phyloP scores from a whole-genome alignment of 768 basidiomycete species.

The Hygrocybe punicea region DNA sequence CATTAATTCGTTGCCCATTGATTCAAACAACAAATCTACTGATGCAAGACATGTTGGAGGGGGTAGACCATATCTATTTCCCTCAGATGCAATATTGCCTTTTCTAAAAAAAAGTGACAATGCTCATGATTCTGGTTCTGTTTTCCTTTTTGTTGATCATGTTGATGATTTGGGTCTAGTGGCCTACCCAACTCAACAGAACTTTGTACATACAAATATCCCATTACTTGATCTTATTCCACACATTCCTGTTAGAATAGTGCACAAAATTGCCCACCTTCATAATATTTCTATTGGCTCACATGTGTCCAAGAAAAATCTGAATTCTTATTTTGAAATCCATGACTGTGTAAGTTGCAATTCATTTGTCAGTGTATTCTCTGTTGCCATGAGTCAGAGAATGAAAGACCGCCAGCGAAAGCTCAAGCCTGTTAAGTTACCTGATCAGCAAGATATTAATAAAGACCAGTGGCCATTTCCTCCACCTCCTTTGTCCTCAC shows the following conservation, averaged over 20 bases:
- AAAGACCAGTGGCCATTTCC: conserved; percentile 4
- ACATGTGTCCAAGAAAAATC: not conserved
- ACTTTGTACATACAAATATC: not conserved
- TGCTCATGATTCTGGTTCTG: not conserved
- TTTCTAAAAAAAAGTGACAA: not conserved
- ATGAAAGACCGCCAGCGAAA: not conserved
- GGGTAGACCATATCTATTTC: not conserved
- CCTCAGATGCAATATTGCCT: not conserved
- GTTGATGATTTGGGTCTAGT: not conserved
- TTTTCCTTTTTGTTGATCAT: conserved; percentile 1
- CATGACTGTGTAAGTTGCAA: conserved; percentile 3
- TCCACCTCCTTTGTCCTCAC: not conserved
- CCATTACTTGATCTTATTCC: not conserved
- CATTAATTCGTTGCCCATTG: too few species aligned
- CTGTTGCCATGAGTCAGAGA: not conserved
- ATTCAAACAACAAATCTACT: too few species aligned
- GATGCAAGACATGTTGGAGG: not conserved
- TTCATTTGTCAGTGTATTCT: not conserved
- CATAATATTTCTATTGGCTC: conserved; percentile 1
- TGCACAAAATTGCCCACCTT: conserved; percentile 1
- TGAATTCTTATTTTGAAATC: not conserved
- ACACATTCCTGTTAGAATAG: not conserved
- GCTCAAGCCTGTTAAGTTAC: conserved; percentile 10
- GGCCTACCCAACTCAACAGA: not conserved
- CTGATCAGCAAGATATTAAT: conserved; percentile 18